Percentiles rank a stretch among this genome's conserved stretches.
phyloP scores from a whole-genome alignment of 495 filamentous ascomycete genomes.

The Hypoxylon cercidicola region DNA sequence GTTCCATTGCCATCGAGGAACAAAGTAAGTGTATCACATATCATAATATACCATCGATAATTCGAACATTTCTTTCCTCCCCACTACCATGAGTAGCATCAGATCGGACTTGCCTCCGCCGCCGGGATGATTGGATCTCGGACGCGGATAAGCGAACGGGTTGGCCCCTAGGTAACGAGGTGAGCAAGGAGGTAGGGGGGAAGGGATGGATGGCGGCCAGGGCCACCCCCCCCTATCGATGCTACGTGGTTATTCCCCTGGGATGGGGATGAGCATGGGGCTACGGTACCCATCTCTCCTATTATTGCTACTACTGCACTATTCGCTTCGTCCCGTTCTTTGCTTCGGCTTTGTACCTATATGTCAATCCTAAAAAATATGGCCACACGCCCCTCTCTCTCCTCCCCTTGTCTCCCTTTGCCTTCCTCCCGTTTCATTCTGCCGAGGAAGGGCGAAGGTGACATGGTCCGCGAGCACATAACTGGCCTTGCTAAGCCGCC shows the following conservation, averaged over 20 bases:
- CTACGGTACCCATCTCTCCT: constrained; percentile 11
- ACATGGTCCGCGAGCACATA: constrained; percentile 2
- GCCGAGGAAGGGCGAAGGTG: constrained; percentile 8
- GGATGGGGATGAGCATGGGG: constrained; percentile 18
- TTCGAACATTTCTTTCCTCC: constrained; percentile 21
- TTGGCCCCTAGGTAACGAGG: constrained; percentile 11
- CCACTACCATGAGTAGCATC: constrained; percentile 21
- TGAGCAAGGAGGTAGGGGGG: constrained; percentile 9
- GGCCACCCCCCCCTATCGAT: constrained; percentile 23
- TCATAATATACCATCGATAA: constrained; percentile 38
- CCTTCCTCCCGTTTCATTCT: constrained; percentile 25
- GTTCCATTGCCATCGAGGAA: constrained; percentile 25
- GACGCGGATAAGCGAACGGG: constrained; percentile 27
- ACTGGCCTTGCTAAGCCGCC: constrained; percentile 4
- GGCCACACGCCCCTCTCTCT: not conserved
- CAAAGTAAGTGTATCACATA: constrained; percentile 29
- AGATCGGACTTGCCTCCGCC: constrained; percentile 28
- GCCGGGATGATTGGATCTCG: constrained; percentile 39
- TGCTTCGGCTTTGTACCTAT: not conserved
- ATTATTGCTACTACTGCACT: not conserved
- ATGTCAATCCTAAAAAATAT: constrained; percentile 13
- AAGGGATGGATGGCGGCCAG: constrained; percentile 1
- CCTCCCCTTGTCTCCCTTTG: constrained; percentile 12
- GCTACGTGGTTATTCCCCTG: constrained; percentile 36
- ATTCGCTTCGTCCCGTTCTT: constrained; percentile 16